These are phyloP conservation scores for Serpula lacrymans DNA, from an alignment of 768 basidiomycete species.

Conservation along the genomic window DNA sequence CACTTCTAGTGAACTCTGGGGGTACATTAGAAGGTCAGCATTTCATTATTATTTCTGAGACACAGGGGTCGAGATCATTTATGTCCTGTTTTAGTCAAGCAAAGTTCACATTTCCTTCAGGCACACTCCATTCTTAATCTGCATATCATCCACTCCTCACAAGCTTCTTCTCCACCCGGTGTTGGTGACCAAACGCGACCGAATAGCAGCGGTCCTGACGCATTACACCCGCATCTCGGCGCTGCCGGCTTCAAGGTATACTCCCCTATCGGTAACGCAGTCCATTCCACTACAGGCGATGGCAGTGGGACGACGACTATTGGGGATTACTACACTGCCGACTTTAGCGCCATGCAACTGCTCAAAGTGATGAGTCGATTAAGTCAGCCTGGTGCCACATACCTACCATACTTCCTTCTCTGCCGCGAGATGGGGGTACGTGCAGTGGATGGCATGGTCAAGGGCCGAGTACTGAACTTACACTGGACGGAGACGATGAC, in stretches of 20 bases:
- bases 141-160: conserved; percentile 83
- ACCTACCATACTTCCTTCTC: conserved; percentile 76
- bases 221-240: conserved; percentile 55
- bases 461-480: conserved; percentile 69
- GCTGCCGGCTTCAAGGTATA: conserved; percentile 65
- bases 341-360: conserved; percentile 77
- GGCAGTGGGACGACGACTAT: conserved; percentile 10
- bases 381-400: conserved; percentile 56
- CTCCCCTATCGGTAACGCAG: conserved; percentile 32
- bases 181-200: conserved; percentile 18
- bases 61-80: conserved; percentile 3
- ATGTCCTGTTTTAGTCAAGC: conserved; percentile 50
- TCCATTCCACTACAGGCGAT: conserved; percentile 10
- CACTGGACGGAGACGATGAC: conserved; percentile 74
- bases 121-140: conserved; percentile 81
- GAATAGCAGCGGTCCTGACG: conserved; percentile 38
- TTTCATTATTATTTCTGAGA: not conserved
- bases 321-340: conserved; percentile 50
- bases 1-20: conserved; percentile 60
- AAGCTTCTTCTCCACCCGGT: conserved; percentile 40
- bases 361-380: conserved; percentile 80
- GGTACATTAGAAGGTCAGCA: conserved; percentile 68
- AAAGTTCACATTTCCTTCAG: conserved; percentile 81
- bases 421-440: conserved; percentile 82
- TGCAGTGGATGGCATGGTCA: conserved; percentile 84